Evolutionary conservation across 2,329 filamentous ascomycete species (phyloP), one percentile per base, ranked within the genome.

Genomic region (Graphilbum fragrans): DNA sequence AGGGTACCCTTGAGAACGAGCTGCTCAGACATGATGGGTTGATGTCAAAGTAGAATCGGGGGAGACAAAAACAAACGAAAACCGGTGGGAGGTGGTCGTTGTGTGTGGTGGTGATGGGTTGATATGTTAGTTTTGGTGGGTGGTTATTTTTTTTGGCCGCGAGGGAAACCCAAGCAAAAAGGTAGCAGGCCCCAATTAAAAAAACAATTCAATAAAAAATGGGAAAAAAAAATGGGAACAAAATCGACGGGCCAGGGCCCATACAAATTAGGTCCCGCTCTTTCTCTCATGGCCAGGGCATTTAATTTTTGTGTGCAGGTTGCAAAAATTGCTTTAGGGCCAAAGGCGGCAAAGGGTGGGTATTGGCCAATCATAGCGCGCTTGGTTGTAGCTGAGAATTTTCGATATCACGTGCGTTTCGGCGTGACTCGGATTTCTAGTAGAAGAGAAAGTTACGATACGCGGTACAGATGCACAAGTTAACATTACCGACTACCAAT

Each of bases 1-100:
- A 94, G 85, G 77, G 85, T 92, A 68, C 86, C 86, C 77, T 90
- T 88, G 71, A 92, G 82, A 74, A 93, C 86, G 68, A 92, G 76
- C 78, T 90, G 83, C 78, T 92, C 85, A 76, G 83, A 81, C 85
- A 92, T 92, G 60, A 60, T 67, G 62, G 42, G 36, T n/a, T 31
- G 4, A 19, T 21, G 37, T 20, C 23, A 25, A 36, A 16, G 35
- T 21, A 6, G 18, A 35, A 6, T 5, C 8, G 37, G 20, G 37
- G 32, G 25, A 27, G 17, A 21, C 11, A 31, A 32, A 18, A 18
- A 10, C 11, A 16, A n/a, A 31, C 31, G 22, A 38, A 32, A 31
- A 32, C n/a, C 23, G 10, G 22, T 19, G 3, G 37, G 16, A 20
- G 17, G 14, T 17, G n/a, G n/a, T 7, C 32, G 10, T 5, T 18